phyloP scores from a whole-genome alignment of 1,139 yeast genomes.

The Debaryomycetaceae sp. region DNA sequence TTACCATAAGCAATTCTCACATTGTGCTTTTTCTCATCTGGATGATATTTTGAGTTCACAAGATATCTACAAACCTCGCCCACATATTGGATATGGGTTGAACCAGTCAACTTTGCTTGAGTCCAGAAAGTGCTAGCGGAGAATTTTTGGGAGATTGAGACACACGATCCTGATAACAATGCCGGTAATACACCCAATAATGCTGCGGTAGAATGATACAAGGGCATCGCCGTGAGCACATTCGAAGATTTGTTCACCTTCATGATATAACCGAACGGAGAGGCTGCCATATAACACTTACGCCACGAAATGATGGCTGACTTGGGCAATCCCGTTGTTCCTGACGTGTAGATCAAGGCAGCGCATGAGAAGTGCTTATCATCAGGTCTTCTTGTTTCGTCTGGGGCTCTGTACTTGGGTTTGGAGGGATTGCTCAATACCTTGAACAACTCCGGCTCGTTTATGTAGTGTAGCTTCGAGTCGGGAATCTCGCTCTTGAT shows the following conservation, averaged over 20 bases:
- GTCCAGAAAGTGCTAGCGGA: slow-evolving; percentile 89
- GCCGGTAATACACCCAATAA: slow-evolving; percentile 80
- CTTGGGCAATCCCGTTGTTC: slow-evolving; percentile 94
- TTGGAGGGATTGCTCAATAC: slow-evolving; percentile 44
- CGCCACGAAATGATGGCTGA: slow-evolving; percentile 95
- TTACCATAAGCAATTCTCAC: slow-evolving; percentile 84
- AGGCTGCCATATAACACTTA: slow-evolving; percentile 69
- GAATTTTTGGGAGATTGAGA: slow-evolving; percentile 78
- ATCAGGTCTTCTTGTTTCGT: slow-evolving; percentile 51
- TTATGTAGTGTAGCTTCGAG: slow-evolving; percentile 49
- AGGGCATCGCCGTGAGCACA: slow-evolving; percentile 90
- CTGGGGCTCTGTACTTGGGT: slow-evolving; percentile 53
- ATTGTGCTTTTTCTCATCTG: slow-evolving; percentile 65
- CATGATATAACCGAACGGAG: slow-evolving; percentile 68
- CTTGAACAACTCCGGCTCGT: slow-evolving; percentile 47
- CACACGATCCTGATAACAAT: slow-evolving; percentile 62
- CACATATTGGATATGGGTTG: slow-evolving; percentile 88
- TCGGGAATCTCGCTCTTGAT: slow-evolving; percentile 41
- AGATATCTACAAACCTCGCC: slow-evolving; percentile 94
- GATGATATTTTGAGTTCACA: slow-evolving; percentile 58
- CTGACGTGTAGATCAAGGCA: slow-evolving; percentile 82
- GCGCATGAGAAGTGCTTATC: slow-evolving; percentile 63
- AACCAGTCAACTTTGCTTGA: slow-evolving; percentile 66
- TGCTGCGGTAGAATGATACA: slow-evolving; percentile 93
- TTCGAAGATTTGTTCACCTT: slow-evolving; percentile 52